These are phyloP conservation scores for Dictyophora rubrovolvata DNA, from an alignment of 768 basidiomycete species.

Conservation along the genomic window DNA sequence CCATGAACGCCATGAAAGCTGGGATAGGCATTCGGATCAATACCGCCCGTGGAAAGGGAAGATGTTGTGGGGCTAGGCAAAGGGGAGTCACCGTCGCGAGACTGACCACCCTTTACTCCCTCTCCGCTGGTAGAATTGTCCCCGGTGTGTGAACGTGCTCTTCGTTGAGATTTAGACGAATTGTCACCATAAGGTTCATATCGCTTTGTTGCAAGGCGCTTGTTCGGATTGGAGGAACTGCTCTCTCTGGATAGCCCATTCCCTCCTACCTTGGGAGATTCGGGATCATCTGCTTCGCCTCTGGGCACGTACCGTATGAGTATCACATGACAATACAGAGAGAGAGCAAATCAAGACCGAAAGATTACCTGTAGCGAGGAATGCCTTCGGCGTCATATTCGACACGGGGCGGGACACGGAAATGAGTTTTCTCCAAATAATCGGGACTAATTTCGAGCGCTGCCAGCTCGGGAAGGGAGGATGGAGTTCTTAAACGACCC, in stretches of 20 bases:
- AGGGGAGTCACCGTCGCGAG: neutral
- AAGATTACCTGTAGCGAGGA: conserved; percentile 46
- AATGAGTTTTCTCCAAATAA: conserved; percentile 85
- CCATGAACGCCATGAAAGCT: neutral
- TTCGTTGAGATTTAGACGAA: conserved; percentile 1
- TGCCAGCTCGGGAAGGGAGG: conserved; percentile 78
- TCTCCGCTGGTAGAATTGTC: neutral
- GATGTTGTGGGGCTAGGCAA: neutral
- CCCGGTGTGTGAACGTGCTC: neutral
- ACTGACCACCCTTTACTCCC: neutral
- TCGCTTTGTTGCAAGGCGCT: conserved; percentile 29
- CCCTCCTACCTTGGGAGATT: conserved; percentile 39
- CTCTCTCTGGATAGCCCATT: neutral
- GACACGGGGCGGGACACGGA: conserved; percentile 82
- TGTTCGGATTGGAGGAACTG: conserved; percentile 26
- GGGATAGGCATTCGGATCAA: neutral
- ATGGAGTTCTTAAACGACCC: conserved; percentile 81
- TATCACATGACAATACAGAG: neutral
- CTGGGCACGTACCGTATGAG: conserved; percentile 19
- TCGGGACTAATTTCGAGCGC: conserved; percentile 79
- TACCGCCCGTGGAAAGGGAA: neutral
- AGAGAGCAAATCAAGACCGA: neutral
- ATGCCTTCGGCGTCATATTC: conserved; percentile 78
- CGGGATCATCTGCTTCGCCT: conserved; percentile 68
- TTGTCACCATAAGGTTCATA: conserved; percentile 31